Base-by-base conservation (phyloP, 345 rosid genomes). In the Carallia brachiata region DNA sequence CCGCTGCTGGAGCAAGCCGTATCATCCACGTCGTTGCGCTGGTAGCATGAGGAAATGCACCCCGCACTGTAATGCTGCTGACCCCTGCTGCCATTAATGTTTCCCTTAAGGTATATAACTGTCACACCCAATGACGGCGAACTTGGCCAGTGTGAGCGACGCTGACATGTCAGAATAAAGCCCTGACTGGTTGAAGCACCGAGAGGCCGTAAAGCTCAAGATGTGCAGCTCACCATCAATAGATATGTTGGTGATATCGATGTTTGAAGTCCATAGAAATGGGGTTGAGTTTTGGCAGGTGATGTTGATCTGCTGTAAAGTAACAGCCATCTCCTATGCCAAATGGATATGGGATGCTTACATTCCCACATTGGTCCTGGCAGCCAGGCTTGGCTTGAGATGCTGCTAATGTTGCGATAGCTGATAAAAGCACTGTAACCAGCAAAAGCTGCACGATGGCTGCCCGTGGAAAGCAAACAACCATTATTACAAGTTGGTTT, bases 1-100 rank as follows among this genome's bases (percentile, higher is more conserved):
- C 87, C 87, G 0, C 73, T 57, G 0, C 87, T 84, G 1, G 68
- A 50, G 75, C 83, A 80, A 2, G 80, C 70, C 10, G 69, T 73
- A 2, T 80, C 67, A 6, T 40, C 32, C 4, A 76, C 72, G 16
- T 66, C 62, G 23, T 4, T 5, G 17, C 30, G 4, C 7, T 4
- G 37, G 48, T 6, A 31, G 44, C 82, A 74, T 3, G 54, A 4
- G 3, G 82, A 66, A 27, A 71, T 31, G 66, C 82, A 79, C 0
- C 84, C 76, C 4, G 71, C 47, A 0, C 10, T 32, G 31, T 70
- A 59, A 6, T 53, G 7, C 12, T 15, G 4, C 18, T 9, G 23
- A 15, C 12, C 34, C 4, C 0, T 4, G 15, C 6, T 12, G 48
- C 0, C 16, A 2, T 2, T 9, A 39, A 8, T 0, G 4, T 9